Conservation (phyloP, 495 filamentous ascomycete species). For the Neurospora discreta region DNA sequence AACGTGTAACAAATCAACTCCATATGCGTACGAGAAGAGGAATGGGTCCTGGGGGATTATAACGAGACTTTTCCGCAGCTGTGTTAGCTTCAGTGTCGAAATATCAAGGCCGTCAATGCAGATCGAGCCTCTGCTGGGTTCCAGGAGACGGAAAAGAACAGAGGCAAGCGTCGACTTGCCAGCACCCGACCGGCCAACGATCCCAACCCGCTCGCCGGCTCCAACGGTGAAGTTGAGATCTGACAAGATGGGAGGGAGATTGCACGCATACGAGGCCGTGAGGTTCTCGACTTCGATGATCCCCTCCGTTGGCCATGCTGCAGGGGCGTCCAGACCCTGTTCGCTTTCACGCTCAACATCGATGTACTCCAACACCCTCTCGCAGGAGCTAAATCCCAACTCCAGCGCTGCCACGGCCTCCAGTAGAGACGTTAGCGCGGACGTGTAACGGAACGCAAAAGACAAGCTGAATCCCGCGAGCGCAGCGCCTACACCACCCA, state of each 20-base stretch:
- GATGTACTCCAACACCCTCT: constrained; percentile 30
- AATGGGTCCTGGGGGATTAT: constrained; percentile 47
- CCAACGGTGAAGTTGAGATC: constrained; percentile 30
- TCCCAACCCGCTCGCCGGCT: constrained; percentile 31
- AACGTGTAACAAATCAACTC: background rate
- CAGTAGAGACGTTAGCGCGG: constrained; percentile 34
- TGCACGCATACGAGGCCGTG: constrained; percentile 27
- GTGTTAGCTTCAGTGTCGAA: constrained; percentile 31
- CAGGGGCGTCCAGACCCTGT: constrained; percentile 23
- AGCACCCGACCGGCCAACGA: constrained; percentile 41
- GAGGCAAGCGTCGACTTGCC: constrained; percentile 35
- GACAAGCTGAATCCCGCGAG: constrained; percentile 44
- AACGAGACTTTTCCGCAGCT: constrained; percentile 37
- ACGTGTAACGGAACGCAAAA: constrained; percentile 46
- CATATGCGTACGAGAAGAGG: constrained; percentile 27
- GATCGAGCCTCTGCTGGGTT: constrained; percentile 32
- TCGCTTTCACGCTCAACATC: constrained; percentile 25
- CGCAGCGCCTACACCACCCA: constrained; percentile 46
- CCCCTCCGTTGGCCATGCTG: constrained; percentile 35
- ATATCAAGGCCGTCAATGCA: constrained; percentile 42
- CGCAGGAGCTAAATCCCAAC: constrained; percentile 29
- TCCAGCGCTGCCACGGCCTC: constrained; percentile 40
- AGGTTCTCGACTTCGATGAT: constrained; percentile 29
- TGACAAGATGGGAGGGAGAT: constrained; percentile 33
- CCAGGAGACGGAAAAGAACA: constrained; percentile 40